Percentiles rank a stretch among this genome's conserved stretches.
phyloP scores from a whole-genome alignment of 148 eudicot genomes.

The Rhododendron henanense region DNA sequence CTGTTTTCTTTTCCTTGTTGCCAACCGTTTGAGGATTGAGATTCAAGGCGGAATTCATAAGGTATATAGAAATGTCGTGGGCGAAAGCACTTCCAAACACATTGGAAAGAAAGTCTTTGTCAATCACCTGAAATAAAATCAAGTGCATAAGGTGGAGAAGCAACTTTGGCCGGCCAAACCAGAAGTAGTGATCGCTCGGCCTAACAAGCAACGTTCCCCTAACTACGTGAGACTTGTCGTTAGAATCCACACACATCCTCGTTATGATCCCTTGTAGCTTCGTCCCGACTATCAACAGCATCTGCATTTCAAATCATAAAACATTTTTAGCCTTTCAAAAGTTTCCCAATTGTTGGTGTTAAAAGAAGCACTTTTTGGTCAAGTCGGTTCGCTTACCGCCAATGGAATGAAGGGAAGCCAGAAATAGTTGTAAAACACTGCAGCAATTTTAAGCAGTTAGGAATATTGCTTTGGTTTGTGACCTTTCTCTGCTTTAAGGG shows the following conservation, averaged over 20 bases:
- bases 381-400: conserved; percentile 23
- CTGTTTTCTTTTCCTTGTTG: neutral
- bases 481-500: neutral
- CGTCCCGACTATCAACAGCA: conserved; percentile 40
- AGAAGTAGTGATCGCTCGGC: conserved; percentile 39
- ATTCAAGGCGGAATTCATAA: neutral
- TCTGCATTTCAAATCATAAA: conserved; percentile 11
- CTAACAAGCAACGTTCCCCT: conserved; percentile 31
- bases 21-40: neutral
- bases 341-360: neutral
- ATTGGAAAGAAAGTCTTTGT: neutral
- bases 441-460: neutral
- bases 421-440: conserved; percentile 31
- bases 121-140: conserved; percentile 36
- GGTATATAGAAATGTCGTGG: neutral
- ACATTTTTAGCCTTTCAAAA: neutral
- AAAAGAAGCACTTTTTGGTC: too few relatives aligned
- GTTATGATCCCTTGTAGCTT: conserved; percentile 44
- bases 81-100: neutral
- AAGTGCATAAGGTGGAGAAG: conserved; percentile 44
- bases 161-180: conserved; percentile 35
- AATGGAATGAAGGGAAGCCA: conserved; percentile 46
- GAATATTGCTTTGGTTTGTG: neutral
- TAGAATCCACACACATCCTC: conserved; percentile 34
- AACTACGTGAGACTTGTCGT: conserved; percentile 29